phyloP scores from a whole-genome alignment of 257 asterid genomes.

The Coffea eugenioides region DNA sequence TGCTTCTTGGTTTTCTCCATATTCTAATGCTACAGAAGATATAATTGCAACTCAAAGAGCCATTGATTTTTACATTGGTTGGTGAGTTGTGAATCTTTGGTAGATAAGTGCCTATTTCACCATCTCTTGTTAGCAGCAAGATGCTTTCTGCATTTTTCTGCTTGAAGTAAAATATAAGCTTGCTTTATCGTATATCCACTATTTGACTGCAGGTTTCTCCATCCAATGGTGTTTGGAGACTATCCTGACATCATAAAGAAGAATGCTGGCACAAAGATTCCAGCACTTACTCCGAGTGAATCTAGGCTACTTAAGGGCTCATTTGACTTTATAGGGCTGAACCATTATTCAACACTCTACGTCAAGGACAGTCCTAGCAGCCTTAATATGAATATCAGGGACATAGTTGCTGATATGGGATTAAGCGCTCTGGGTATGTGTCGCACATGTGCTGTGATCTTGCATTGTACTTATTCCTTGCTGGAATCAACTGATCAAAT shows the following conservation, averaged over 20 bases:
- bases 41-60: conserved; percentile 2
- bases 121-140: neutral
- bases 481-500: neutral
- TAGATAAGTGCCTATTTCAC: neutral
- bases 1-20: neutral
- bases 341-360: conserved; percentile 6
- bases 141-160: neutral
- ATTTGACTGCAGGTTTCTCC: neutral
- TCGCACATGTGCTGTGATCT: neutral
- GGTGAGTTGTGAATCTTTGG: neutral
- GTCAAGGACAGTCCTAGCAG: conserved; percentile 4
- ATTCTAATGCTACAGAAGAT: neutral
- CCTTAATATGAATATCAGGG: neutral
- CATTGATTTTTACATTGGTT: neutral
- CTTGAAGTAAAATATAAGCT: neutral
- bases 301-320: conserved; percentile 11
- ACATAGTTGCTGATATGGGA: conserved; percentile 11
- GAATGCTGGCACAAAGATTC: conserved; percentile 4
- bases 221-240: conserved; percentile 10
- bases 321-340: conserved; percentile 15
- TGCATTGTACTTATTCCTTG: neutral
- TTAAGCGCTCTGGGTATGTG: neutral
- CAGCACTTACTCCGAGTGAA: neutral
- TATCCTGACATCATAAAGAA: neutral
- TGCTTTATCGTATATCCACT: neutral